Evolutionary conservation across 2,329 filamentous ascomycete species (phyloP), one percentile per base, ranked within the genome.

Genomic region (Venturiaceae sp.): DNA sequence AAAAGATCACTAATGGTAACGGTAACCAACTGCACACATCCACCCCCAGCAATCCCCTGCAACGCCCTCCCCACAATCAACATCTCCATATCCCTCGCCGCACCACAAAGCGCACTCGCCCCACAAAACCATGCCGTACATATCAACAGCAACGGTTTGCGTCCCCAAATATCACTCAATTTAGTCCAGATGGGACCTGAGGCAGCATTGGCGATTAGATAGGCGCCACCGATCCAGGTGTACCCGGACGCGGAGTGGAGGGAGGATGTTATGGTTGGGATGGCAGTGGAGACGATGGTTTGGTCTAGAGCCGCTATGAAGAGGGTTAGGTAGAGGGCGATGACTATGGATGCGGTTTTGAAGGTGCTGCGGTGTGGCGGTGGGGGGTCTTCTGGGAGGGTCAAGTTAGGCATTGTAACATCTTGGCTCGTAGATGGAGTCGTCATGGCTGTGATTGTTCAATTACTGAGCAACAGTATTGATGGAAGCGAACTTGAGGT

Each of bases 101-200:
- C 66, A 0, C 77, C 80, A 56, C 79, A 80, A 0, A 83, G 63
- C 21, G 81, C 74, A 3, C 75, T 79, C 11, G 75, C 75, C 2
- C 66, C 68, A 3, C 80, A 74, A 63, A 83, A 84, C 19, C 79
- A 67, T 0, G 68, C 71, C 1, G 79, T 73, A 0, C 83, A 83
- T 3, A 79, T 64, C 14, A 87, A 71, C 32, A 87, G 71, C 53
- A 85, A 77, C 13, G 79, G 79, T 64, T 87, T 88, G 41, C 85
- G 75, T 2, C 85, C 84, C 72, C 81, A 87, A 60, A 87, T 86
- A 63, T 87, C 85, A 47, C 80, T 83, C 23, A 85, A 71, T 65
- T 85, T 85, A 23, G 82, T 82, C 81, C 82, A 85, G 33, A 81
- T 74, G 1, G 81, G 81, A 2, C 80, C 79, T 21, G 78, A 70